Base-by-base conservation (phyloP, 1,284 basidiomycete species). In the Pseudozyma tsukubaensis region DNA sequence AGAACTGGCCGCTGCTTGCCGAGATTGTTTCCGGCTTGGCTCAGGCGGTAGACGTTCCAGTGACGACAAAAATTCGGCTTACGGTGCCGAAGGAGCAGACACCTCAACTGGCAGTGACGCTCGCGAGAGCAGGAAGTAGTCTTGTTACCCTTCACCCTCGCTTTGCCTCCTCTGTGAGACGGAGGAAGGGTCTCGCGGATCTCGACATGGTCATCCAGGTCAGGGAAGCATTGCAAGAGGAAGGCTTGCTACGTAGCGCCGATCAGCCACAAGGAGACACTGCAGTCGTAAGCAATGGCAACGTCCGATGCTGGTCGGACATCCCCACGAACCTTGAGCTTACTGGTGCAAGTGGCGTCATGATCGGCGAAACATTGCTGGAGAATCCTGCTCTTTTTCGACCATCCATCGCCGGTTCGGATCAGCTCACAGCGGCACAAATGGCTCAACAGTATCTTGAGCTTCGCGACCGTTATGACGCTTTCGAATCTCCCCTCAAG, bases 221-320 rank as follows among this genome's bases (percentile, higher is more conserved):
- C 24, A 89, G 89, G 76, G 19, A 65, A 14, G 74, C 72, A 1
- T 57, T 85, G 12, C 42, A 61, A 21, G 56, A 52, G 1, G 85
- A 88, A 2, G 81, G 82, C 18, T 79, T 75, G 40, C 64, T 72
- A 14, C 45, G 72, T 29, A 19, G 49, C 32, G 56, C 45, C 1
- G 55, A 56, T 8, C 90, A 12, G 69, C 78, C 10, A 0, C 32
- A 49, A 12, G 64, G 72, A 4, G 53, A 61, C 32, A 85, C 91
- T 2, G 90, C 89, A 6, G 88, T 92, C 50, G 85, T 92, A 54
- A 91, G 89, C 84, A 92, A 92, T 77, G 91, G 92, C 14, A 92
- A 92, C 75, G 92, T 92, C 13, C 87, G 88, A 18, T 85, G 83
- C 13, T 89, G 87, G 85, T 82, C 84, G 36, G 90, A 92, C 79